A percentile compares a stretch with the other conserved stretches of the same genome.
phyloP scores from a whole-genome alignment of 2,329 filamentous ascomycete genomes.

The Allantophomopsis lycopodina region DNA sequence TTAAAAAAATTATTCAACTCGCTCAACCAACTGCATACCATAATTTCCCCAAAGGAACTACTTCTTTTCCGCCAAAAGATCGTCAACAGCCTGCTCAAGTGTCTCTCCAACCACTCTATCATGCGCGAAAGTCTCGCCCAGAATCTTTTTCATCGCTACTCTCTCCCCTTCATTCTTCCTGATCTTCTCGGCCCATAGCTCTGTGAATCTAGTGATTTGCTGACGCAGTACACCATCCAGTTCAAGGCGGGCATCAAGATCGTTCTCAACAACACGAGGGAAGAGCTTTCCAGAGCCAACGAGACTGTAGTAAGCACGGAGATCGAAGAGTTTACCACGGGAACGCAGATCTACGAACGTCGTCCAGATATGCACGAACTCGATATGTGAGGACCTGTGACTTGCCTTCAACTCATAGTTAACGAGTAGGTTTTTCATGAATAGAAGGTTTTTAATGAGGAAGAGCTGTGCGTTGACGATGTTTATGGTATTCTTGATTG shows the following conservation, averaged over 20 bases:
- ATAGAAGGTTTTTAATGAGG: conserved; percentile 84
- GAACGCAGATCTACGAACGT: conserved; percentile 34
- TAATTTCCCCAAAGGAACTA: no score
- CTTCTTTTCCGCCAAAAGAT: neutral
- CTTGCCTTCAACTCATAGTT: conserved; percentile 81
- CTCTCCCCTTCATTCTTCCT: conserved; percentile 37
- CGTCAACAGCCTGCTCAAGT: neutral
- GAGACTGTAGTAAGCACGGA: conserved; percentile 25
- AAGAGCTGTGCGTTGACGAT: conserved; percentile 76
- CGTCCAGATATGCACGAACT: conserved; percentile 53
- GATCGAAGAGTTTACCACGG: conserved; percentile 37
- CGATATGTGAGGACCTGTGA: conserved; percentile 37
- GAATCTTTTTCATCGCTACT: conserved; percentile 39
- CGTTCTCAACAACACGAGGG: conserved; percentile 22
- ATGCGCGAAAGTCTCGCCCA: conserved; percentile 18
- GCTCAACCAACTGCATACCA: no score
- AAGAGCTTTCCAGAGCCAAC: conserved; percentile 23
- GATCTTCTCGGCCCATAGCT: conserved; percentile 36
- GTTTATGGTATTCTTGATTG: conserved; percentile 48
- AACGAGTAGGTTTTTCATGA: conserved; percentile 90
- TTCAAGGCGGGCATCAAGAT: conserved; percentile 48
- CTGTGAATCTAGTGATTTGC: conserved; percentile 49
- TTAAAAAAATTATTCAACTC: no score
- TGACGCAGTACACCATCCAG: conserved; percentile 48
- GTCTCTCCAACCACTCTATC: neutral